Conservation (phyloP, 192 early-diverging fungal species). For the Thoreauomyces humboldtii region DNA sequence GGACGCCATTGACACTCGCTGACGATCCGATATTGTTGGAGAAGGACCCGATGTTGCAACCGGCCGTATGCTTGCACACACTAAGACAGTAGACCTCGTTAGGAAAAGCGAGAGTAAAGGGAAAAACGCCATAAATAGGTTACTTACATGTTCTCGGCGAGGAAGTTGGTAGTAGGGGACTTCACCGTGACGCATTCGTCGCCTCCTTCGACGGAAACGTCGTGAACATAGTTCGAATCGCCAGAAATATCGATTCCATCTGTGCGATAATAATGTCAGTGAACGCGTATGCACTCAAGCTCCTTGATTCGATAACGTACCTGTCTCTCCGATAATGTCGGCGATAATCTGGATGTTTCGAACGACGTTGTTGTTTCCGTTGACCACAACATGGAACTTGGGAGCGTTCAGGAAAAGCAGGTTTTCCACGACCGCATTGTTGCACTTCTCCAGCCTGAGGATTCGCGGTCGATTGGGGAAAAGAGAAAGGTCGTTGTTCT, state of each 20-base stretch:
- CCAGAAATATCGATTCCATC: conserved; percentile 23
- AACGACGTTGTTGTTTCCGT: conserved; percentile 9
- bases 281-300: no score
- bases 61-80: conserved; percentile 12
- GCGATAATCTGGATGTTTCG: conserved; percentile 4
- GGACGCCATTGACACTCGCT: conserved; percentile 7
- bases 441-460: conserved; percentile 11
- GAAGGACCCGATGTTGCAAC: conserved; percentile 18
- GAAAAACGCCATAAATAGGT: no score
- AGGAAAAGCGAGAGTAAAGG: no score
- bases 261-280: no score
- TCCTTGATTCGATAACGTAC: no score
- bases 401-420: conserved; percentile 13
- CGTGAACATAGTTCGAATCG: conserved; percentile 15
- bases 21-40: not conserved
- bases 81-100: no score
- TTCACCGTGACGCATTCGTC: conserved; percentile 31
- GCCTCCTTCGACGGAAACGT: conserved; percentile 13
- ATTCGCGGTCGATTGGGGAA: conserved; percentile 12
- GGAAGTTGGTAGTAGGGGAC: conserved; percentile 16
- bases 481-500: not conserved
- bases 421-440: not conserved
- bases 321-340: conserved; percentile 22
- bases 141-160: conserved; percentile 13
- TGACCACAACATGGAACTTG: conserved; percentile 23